A percentile compares a stretch with the other conserved stretches of the same genome.
These are phyloP conservation scores for Selenicereus undatus DNA, from an alignment of 148 eudicot genomes.

Conservation along the genomic window DNA sequence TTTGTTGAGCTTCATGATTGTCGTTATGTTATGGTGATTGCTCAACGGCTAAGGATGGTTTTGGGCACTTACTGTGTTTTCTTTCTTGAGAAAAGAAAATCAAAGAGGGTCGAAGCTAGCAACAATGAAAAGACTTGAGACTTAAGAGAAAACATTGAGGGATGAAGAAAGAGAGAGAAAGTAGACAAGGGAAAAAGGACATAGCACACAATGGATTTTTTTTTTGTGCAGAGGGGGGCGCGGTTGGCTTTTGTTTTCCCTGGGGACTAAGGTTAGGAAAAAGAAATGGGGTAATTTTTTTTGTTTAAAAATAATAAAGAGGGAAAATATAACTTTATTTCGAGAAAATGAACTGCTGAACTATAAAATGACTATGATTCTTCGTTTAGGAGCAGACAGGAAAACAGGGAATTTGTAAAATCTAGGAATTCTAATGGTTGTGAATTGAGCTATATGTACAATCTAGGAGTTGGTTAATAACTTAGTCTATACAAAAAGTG, in stretches of 20 bases:
- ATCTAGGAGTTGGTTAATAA: too few relatives aligned
- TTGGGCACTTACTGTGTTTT: background rate
- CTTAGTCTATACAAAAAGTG: too few relatives aligned
- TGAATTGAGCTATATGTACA: too few relatives aligned
- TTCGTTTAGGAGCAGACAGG: too few relatives aligned
- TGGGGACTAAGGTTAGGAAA: background rate
- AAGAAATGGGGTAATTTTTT: background rate
- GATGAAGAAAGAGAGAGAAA: background rate
- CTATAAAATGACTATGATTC: too few relatives aligned
- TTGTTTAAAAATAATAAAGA: background rate
- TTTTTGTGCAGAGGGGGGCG: background rate
- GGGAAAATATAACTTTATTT: background rate
- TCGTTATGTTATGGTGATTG: background rate
- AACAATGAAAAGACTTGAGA: background rate
- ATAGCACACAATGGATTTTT: background rate
- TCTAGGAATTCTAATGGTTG: too few relatives aligned
- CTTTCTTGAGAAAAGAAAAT: background rate
- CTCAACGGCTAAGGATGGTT: background rate
- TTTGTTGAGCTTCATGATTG: constrained; percentile 44
- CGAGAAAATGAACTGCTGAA: too few relatives aligned
- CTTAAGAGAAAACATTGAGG: background rate
- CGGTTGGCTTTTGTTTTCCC: background rate
- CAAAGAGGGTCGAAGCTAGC: background rate
- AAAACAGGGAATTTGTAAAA: too few relatives aligned
- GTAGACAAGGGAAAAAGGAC: background rate